Evolutionary conservation across 2,329 filamentous ascomycete genomes (phyloP), one percentile per base, ranked within the genome.

Genomic region (Trichoderma lentiforme): DNA sequence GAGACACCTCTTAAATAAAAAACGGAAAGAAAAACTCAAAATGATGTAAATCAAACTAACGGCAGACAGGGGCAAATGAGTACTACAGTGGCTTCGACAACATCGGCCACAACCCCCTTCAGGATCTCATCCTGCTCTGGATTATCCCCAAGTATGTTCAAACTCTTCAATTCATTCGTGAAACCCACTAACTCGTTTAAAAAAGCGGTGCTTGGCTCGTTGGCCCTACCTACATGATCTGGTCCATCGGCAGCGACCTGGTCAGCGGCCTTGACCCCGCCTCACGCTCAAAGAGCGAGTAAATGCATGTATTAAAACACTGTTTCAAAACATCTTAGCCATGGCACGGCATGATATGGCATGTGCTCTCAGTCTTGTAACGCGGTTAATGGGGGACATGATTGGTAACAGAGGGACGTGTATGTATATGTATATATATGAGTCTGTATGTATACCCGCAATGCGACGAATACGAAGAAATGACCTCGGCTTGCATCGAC

Each of bases 171-270:
- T 3, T n/a, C 36, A n/a, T 24, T 18, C 12, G 24, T 15, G 32
- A 14, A 15, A 47, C 32, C 7, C 12, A 2, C n/a, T 28, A 32
- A 53, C 24, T 9, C 6, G 11, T 28, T 43, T 8, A 6, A 47
- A 62, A 63, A 71, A 90, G 88, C 74, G 87, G 86, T 73, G 80
- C 83, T 0, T 90, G 88, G 88, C 82, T 90, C 61, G 75, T 89
- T 63, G 82, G 85, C 39, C 84, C 88, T 0, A 76, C 84, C 4
- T 86, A 87, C 78, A 86, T 90, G 81, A 82, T 86, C 69, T 85
- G 82, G 75, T 79, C 78, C 5, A 77, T 88, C 57, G 87, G 87
- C 30, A 74, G 77, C 63, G 85, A 88, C 70, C 84, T 89, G 68
- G 70, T 89, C 66, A 77, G 84, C 18, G 85, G 82, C 0, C 79